These are phyloP conservation scores for Colletotrichum eremochloae DNA, from an alignment of 2,329 filamentous ascomycete species.

Conservation along the genomic window DNA sequence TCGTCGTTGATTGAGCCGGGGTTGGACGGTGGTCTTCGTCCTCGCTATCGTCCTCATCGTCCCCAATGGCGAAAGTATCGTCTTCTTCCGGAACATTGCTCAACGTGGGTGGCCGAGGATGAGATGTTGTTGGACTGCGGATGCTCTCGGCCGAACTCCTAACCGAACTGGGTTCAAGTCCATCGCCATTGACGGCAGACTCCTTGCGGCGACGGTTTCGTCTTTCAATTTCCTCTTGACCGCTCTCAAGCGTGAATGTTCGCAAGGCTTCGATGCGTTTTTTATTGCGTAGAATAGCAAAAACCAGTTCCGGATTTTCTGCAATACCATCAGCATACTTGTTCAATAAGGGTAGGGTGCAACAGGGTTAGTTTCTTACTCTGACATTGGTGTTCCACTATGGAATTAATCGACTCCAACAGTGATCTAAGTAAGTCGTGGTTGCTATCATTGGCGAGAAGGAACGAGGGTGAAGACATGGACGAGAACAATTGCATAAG, in stretches of 20 bases:
- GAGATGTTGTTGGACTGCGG: conserved; percentile 70
- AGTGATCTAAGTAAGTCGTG: conserved; percentile 84
- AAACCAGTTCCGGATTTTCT: conserved; percentile 87
- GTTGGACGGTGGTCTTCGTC: conserved; percentile 69
- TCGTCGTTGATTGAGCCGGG: conserved; percentile 73
- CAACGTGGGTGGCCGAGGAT: conserved; percentile 68
- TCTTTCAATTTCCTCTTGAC: conserved; percentile 90
- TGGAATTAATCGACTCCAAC: conserved; percentile 89
- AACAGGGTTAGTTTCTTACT: conserved; percentile 64
- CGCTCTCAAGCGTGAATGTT: conserved; percentile 91
- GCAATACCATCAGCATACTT: neutral
- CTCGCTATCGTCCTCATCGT: conserved; percentile 75
- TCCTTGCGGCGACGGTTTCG: conserved; percentile 80
- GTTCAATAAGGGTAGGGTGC: conserved; percentile 7
- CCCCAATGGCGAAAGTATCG: conserved; percentile 88
- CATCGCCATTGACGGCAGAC: conserved; percentile 62
- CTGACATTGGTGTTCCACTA: conserved; percentile 88
- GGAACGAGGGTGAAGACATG: conserved; percentile 93
- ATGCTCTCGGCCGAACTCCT: conserved; percentile 77
- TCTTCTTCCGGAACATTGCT: conserved; percentile 79
- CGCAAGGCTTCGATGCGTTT: conserved; percentile 88
- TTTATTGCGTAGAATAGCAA: conserved; percentile 81
- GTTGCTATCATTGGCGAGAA: conserved; percentile 93
- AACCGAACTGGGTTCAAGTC: conserved; percentile 62
- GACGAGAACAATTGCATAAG: conserved; percentile 89